Base-by-base conservation (phyloP, 176 grass and related monocot species). In the Bolboschoenus planiculmis region DNA sequence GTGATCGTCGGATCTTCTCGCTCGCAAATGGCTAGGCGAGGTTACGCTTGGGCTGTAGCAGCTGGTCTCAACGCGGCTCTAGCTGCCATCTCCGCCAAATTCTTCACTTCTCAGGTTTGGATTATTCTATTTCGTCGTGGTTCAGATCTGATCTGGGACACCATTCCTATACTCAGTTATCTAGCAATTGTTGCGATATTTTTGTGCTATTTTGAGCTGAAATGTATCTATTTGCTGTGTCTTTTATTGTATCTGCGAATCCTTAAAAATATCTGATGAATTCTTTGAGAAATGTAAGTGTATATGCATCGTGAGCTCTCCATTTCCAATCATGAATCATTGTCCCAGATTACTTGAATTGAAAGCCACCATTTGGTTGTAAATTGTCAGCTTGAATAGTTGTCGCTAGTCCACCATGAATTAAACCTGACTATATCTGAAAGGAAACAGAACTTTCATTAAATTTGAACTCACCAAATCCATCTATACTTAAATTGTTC, bases 61-160 rank as follows among this genome's bases (percentile, higher is more conserved):
- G 92, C 92, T n/a, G 92, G 92, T 26, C 30, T 94, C 56, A 97
- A 89, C 73, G 94, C 94, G 11, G 88, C 92, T 81, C 85, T 97
- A 5, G 86, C 94, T 48, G 94, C 94, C 81, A 79, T 97, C 78
- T 91, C 87, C 27, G 92, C 94, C 50, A 97, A 97, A 78, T 88
- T 94, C 58, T 85, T 97, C 78, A n/a, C 70, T 54, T 85, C 90
- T 67, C 90, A 61, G 90, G 90, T 97, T 86, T 40, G 59, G 8
- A 70, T 53, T 53, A 15, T 73, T 34, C 50, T 62, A 24, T 44
- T 40, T 24, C 31, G 0, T 34, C 21, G 29, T 9, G 7, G 35
- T 34, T 60, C 24, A 51, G 71, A 76, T 83, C 40, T 80, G 26
- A 59, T 29, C 44, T 78, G n/a, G 13, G 7, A 27, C n/a, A 5